A percentile compares a stretch with the other conserved stretches of the same genome.
Conservation (phyloP, 2,329 filamentous ascomycete species). For the Aspergillus eucalypticola region DNA sequence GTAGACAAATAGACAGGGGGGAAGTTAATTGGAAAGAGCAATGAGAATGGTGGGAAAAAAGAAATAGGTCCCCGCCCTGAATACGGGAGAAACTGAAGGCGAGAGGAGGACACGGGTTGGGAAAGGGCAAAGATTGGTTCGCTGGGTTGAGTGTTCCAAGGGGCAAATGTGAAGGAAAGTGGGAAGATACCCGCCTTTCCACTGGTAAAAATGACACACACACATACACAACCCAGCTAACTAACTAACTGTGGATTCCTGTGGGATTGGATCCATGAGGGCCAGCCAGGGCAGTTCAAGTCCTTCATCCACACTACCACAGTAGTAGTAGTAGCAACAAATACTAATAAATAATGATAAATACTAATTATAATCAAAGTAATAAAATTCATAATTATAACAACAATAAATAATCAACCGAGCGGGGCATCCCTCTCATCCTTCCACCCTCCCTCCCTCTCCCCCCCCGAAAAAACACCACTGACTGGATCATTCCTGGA, state of each 20-base stretch:
- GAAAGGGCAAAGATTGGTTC: not conserved
- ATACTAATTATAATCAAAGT: not conserved
- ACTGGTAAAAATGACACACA: no score
- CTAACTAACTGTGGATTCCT: not conserved
- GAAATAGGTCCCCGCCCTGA: not conserved
- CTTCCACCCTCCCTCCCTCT: no score
- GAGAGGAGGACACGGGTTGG: not conserved
- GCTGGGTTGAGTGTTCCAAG: not conserved
- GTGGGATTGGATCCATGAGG: not conserved
- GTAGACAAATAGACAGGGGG: not conserved
- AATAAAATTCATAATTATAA: not conserved
- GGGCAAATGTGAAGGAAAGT: not conserved
- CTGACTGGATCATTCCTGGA: conserved; percentile 19
- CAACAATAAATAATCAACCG: not conserved
- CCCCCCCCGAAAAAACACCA: conserved; percentile 11
- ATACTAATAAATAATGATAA: no score
- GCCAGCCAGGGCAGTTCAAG: not conserved
- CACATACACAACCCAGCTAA: no score
- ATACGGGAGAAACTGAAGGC: not conserved
- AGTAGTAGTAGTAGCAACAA: no score
- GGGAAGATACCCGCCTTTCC: not conserved
- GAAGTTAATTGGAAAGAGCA: not conserved
- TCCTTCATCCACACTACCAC: no score
- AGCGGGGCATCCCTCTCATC: no score
- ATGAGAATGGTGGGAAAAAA: not conserved